phyloP scores from a whole-genome alignment of 1,284 basidiomycete species.

The Salmacisia buchloeana region DNA sequence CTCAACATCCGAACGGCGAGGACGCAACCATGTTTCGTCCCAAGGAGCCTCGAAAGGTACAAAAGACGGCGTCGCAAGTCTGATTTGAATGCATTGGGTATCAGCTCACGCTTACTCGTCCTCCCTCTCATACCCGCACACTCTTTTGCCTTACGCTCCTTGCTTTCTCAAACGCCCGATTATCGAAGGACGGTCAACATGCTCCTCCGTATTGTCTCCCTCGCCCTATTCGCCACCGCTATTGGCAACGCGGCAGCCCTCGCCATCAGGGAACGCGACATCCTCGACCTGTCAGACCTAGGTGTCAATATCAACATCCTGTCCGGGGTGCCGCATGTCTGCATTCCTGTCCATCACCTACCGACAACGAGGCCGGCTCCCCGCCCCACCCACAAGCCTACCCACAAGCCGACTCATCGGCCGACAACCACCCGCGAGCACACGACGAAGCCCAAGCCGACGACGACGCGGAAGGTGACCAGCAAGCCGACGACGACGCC shows the following conservation, averaged over 20 bases:
- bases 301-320: constrained; percentile 5
- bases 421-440: background rate
- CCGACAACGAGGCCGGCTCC: background rate
- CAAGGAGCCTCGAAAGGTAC: background rate
- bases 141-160: constrained; percentile 4
- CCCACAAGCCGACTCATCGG: background rate
- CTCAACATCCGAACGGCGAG: no score
- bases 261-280: background rate
- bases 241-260: background rate
- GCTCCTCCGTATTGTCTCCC: background rate
- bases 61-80: background rate
- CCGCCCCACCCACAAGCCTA: background rate
- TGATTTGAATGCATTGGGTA: background rate
- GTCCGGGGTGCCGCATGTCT: background rate
- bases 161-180: background rate
- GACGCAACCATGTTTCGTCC: no score
- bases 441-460: background rate
- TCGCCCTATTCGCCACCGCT: background rate
- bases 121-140: no score
- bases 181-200: background rate
- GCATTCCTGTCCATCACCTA: constrained; percentile 2
- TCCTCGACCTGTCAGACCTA: background rate
- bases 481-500: no score
- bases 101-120: background rate
- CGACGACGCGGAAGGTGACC: no score